Percentiles rank a stretch among this genome's conserved stretches.
phyloP scores from a whole-genome alignment of 2,329 filamentous ascomycete species.

The Botrytis fragariae region DNA sequence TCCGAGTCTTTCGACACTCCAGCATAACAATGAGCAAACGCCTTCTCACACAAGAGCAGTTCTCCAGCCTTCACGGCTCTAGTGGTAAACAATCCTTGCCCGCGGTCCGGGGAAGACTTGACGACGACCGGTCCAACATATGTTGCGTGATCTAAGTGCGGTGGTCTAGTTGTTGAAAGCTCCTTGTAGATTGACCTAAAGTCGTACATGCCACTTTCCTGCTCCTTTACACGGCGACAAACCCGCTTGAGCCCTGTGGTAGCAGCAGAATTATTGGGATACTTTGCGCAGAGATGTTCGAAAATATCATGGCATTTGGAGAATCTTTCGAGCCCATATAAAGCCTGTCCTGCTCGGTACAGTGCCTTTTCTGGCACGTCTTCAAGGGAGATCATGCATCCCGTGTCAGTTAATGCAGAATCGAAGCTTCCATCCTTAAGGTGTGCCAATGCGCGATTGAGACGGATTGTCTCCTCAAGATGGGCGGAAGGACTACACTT shows the following conservation, averaged over 20 bases:
- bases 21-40: constrained; percentile 24
- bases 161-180: constrained; percentile 15
- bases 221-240: constrained; percentile 22
- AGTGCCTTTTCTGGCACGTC: constrained; percentile 17
- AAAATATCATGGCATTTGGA: constrained; percentile 20
- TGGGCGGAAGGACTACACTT: constrained; percentile 35
- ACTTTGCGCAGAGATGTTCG: constrained; percentile 15
- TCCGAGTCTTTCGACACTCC: not conserved
- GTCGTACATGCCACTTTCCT: constrained; percentile 24
- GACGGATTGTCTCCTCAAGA: constrained; percentile 30
- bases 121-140: constrained; percentile 20
- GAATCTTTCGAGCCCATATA: constrained; percentile 22
- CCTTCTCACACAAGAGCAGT: constrained; percentile 27
- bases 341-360: constrained; percentile 17
- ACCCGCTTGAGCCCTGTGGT: constrained; percentile 11
- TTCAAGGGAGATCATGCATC: not conserved
- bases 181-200: constrained; percentile 24
- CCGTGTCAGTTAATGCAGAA: constrained; percentile 38
- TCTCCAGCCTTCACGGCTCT: constrained; percentile 24
- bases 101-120: constrained; percentile 17
- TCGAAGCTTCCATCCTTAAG: constrained; percentile 39
- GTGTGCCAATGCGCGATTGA: constrained; percentile 42
- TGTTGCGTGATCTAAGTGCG: constrained; percentile 25
- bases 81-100: constrained; percentile 23
- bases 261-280: constrained; percentile 18